Base-by-base conservation (phyloP, 1,139 yeast species). In the Geotrichum fermentans region DNA sequence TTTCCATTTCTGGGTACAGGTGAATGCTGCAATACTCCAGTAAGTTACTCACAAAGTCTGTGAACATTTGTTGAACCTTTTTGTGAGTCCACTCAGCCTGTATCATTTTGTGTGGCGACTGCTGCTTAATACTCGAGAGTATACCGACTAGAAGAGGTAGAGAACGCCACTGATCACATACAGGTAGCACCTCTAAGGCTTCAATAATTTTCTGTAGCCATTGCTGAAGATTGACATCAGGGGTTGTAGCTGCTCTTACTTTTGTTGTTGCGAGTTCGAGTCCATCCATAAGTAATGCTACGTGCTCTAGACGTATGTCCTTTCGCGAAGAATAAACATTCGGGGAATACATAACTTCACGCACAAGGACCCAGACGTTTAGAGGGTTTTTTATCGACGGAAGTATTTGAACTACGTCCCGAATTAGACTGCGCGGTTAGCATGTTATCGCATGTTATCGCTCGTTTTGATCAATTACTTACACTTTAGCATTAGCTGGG, bases 321-420 rank as follows among this genome's bases (percentile, higher is more conserved):
- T 45, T 30, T 46, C 53, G 38, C 37, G 54, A 20, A 39, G 58
- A 48, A 58, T 78, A 78, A 46, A 79, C 71, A 0, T 70, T 56
- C 0, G 78, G 74, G 46, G 75, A 77, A 55, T 69, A 67, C 46
- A 81, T 63, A 43, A 82, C 72, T 47, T 78, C 75, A 16, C 73
- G 67, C 2, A 81, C 61, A 3, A 83, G 61, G 3, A 82, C 60
- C 36, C 73, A 66, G 30, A 84, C 64, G 59, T 84, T 83, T 49
- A 71, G 72, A 49, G 75, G 79, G 49, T 77, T 75, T 58, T 80
- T 81, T 39, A 84, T 69, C 35, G 72, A 75, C 1, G 92, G 89
- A 33, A 82, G 65, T 59, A 80, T 80, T 58, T 80, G 78, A 41
- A 75, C 80, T 10, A 79, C 56, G 56, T 78, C 77, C 1, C 84